Conservation (phyloP, 306 rosid species). For the Mimosa bimucronata region DNA sequence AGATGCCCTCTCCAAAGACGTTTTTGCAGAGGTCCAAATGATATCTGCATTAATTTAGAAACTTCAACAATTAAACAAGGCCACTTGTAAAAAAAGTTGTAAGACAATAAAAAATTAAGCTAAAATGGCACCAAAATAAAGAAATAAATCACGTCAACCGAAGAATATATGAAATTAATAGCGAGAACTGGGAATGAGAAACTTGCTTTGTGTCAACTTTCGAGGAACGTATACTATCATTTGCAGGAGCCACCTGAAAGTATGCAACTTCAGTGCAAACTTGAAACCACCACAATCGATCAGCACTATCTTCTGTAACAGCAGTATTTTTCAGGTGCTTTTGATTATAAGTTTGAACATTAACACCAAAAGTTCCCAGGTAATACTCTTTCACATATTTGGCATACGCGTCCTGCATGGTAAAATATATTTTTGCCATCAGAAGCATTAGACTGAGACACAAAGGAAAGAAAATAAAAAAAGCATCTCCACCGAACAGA, state of each 20-base stretch:
- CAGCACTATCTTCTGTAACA: slow-evolving; percentile 55
- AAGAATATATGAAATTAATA: slow-evolving; percentile 20
- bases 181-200: slow-evolving; percentile 25
- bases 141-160: slow-evolving; percentile 3
- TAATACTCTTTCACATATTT: slow-evolving; percentile 71
- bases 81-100: slow-evolving; percentile 16
- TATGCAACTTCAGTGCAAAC: slow-evolving; percentile 96
- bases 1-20: slow-evolving; percentile 85
- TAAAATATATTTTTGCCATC: slow-evolving; percentile 35
- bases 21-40: slow-evolving; percentile 95
- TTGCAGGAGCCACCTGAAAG: slow-evolving; percentile 95
- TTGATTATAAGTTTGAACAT: slow-evolving; percentile 61
- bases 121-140: slow-evolving; percentile 1
- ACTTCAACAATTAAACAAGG: slow-evolving; percentile 24
- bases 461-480: background rate
- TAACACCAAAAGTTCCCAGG: slow-evolving; percentile 53
- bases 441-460: slow-evolving; percentile 29
- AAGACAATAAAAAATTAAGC: background rate
- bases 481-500: slow-evolving; percentile 26
- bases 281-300: slow-evolving; percentile 98
- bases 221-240: slow-evolving; percentile 85
- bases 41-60: slow-evolving; percentile 60
- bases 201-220: slow-evolving; percentile 72
- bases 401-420: slow-evolving; percentile 76
- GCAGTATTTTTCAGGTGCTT: slow-evolving; percentile 69